Evolutionary conservation across 306 rosid species (phyloP).

Genomic region (Corylus americana): DNA sequence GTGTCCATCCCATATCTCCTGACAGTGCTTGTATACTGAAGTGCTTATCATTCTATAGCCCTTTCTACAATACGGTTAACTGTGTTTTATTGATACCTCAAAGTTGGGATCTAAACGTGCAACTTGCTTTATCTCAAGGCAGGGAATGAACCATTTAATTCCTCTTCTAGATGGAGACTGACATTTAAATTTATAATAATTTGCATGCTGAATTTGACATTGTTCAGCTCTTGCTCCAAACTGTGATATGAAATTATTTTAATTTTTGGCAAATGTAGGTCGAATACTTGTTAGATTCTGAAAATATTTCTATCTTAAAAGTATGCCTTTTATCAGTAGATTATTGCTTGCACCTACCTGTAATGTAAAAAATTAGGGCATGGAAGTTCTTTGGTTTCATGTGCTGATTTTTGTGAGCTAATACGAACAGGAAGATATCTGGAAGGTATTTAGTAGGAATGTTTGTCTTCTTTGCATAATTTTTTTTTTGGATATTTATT

Average conservation of each 20-base stretch:
- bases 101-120: background rate
- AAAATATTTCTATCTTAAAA: background rate
- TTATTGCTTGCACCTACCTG: slow-evolving; percentile 14
- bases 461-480: slow-evolving; percentile 10
- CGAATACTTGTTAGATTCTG: slow-evolving; percentile 1
- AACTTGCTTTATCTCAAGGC: background rate
- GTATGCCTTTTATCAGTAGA: slow-evolving; percentile 1
- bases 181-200: background rate
- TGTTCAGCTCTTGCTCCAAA: background rate
- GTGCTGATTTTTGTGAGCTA: slow-evolving; percentile 12
- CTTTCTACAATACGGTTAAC: background rate
- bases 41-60: background rate
- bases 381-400: slow-evolving; percentile 4
- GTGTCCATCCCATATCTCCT: background rate
- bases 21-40: background rate
- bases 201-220: background rate
- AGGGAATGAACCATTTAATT: background rate
- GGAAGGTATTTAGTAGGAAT: slow-evolving; percentile 19
- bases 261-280: background rate
- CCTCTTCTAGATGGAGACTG: background rate
- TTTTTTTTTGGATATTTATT: slow-evolving; percentile 5
- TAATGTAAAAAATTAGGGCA: slow-evolving; percentile 16
- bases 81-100: background rate
- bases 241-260: background rate
- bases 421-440: slow-evolving; percentile 8